Percentiles rank a stretch among this genome's conserved stretches.
Evolutionary conservation across 2,329 filamentous ascomycete species (phyloP).

Genomic region (Fusarium annulatum): DNA sequence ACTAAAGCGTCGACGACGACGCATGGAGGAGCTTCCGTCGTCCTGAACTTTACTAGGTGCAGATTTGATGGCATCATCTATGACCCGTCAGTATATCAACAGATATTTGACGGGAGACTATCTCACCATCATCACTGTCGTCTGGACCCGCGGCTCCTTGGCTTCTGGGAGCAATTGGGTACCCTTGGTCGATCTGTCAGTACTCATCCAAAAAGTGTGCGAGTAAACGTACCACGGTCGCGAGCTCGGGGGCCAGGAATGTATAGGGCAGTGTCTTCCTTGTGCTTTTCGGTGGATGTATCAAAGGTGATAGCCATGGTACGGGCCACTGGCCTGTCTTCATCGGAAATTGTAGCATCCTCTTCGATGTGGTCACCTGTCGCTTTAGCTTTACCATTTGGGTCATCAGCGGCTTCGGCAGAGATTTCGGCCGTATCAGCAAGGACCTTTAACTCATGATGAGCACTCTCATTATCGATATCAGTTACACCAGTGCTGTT

Average conservation of each 20-base stretch:
- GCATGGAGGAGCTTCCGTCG: neutral
- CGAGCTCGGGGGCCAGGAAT: neutral
- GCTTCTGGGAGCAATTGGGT: neutral
- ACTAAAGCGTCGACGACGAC: neutral
- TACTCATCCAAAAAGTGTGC: neutral
- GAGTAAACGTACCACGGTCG: neutral
- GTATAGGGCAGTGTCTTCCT: neutral
- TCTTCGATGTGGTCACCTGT: neutral
- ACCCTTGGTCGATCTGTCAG: neutral
- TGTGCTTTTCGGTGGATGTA: neutral
- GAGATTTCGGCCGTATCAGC: neutral
- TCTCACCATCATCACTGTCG: neutral
- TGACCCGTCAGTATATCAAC: too few species aligned
- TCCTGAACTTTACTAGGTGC: too few species aligned
- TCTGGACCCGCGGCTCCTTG: neutral
- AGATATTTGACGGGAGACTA: rapidly evolving
- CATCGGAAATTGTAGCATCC: rapidly evolving
- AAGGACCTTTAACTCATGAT: neutral
- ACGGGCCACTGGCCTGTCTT: neutral
- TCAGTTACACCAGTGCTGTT: neutral
- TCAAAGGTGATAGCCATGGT: neutral
- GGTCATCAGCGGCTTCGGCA: rapidly evolving
- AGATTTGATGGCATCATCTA: too few species aligned
- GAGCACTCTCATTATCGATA: neutral
- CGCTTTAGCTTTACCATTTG: neutral